These are phyloP conservation scores for Solanum paucissectum DNA, from an alignment of 257 asterid species.

Conservation along the genomic window DNA sequence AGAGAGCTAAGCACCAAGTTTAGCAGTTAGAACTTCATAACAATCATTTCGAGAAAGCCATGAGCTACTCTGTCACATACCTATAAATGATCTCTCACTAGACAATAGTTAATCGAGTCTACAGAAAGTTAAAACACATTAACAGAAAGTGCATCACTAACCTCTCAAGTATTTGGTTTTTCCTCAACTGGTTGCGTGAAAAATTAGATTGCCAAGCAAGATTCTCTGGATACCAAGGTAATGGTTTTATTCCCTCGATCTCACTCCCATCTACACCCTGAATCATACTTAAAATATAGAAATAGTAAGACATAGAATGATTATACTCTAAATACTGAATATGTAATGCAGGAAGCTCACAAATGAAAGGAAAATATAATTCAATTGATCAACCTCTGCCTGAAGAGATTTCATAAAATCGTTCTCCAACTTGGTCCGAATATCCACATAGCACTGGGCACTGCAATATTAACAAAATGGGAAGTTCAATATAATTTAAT, in stretches of 20 bases:
- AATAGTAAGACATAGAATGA: background rate
- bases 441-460: conserved; percentile 66
- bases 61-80: background rate
- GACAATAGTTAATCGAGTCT: background rate
- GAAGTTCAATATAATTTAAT: background rate
- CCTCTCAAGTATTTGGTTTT: conserved; percentile 87
- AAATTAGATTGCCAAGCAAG: conserved; percentile 98
- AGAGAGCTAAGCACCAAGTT: background rate
- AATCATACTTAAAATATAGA: conserved; percentile 3
- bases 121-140: background rate
- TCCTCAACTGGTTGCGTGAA: conserved; percentile 85
- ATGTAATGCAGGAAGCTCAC: background rate
- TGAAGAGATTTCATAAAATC: conserved; percentile 71
- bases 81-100: background rate
- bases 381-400: conserved; percentile 57
- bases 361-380: background rate
- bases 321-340: background rate
- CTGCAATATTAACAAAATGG: conserved; percentile 33
- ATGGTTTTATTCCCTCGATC: conserved; percentile 65
- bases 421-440: conserved; percentile 67
- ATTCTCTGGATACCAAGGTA: conserved; percentile 94
- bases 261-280: conserved; percentile 67
- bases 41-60: background rate
- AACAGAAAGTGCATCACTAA: conserved; percentile 15
- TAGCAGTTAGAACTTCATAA: background rate